These are phyloP conservation scores for Reticulascus tulasneorum DNA, from an alignment of 2,329 filamentous ascomycete genomes.

Conservation along the genomic window DNA sequence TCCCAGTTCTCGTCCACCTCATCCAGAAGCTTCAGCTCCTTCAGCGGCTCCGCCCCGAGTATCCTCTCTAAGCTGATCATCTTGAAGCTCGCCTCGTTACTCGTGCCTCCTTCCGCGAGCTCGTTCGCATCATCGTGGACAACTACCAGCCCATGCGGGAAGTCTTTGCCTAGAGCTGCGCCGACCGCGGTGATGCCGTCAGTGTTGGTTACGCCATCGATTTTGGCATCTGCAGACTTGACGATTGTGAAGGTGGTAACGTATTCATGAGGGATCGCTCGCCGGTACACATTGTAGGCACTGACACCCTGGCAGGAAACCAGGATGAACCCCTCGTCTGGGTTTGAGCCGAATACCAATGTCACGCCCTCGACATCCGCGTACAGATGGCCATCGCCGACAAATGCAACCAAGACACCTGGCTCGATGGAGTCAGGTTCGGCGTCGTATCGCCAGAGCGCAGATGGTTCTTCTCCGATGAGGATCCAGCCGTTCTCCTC, in stretches of 20 bases:
- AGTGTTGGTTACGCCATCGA: slow-evolving; percentile 50
- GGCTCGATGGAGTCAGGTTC: slow-evolving; percentile 39
- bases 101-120: slow-evolving; percentile 39
- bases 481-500: slow-evolving; percentile 47
- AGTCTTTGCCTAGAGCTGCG: slow-evolving; percentile 34
- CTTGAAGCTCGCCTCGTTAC: slow-evolving; percentile 47
- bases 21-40: slow-evolving; percentile 24
- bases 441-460: slow-evolving; percentile 48
- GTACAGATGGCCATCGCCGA: slow-evolving; percentile 43
- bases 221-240: slow-evolving; percentile 31
- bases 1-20: slow-evolving; percentile 36
- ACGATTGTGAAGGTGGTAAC: slow-evolving; percentile 45
- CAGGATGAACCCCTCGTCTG: slow-evolving; percentile 43
- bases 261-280: slow-evolving; percentile 43
- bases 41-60: slow-evolving; percentile 24
- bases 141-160: slow-evolving; percentile 42
- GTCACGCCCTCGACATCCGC: slow-evolving; percentile 53
- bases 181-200: slow-evolving; percentile 48
- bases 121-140: slow-evolving; percentile 53
- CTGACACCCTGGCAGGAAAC: slow-evolving; percentile 51
- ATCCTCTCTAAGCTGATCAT: slow-evolving; percentile 38
- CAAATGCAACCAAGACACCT: slow-evolving; percentile 32
- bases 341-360: slow-evolving; percentile 39
- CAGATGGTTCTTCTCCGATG: slow-evolving; percentile 48
- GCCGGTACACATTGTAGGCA: slow-evolving; percentile 47